Percentiles rank a stretch among this genome's conserved stretches.
Evolutionary conservation across 345 rosid species (phyloP).

Genomic region (Linum tenue): DNA sequence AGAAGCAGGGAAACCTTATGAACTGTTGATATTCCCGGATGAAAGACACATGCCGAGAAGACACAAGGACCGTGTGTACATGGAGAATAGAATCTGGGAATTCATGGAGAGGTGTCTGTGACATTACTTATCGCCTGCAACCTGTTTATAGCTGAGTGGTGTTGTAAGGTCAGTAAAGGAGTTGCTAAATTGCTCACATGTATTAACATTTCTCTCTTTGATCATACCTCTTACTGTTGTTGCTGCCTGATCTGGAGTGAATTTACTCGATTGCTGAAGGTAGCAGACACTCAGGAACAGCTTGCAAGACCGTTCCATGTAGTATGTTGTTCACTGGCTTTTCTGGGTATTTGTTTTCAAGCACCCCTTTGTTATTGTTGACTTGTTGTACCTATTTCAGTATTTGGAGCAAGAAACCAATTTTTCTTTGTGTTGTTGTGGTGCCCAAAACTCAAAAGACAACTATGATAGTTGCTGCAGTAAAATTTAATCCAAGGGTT

Average conservation of each 20-base stretch:
- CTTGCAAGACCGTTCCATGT: too few relatives aligned
- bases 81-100: slow-evolving; percentile 95
- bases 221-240: not conserved
- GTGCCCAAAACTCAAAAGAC: too few relatives aligned
- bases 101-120: slow-evolving; percentile 66
- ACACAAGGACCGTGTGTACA: slow-evolving; percentile 54
- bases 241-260: not conserved
- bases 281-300: too few relatives aligned
- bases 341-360: too few relatives aligned
- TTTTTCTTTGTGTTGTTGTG: too few relatives aligned
- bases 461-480: too few relatives aligned
- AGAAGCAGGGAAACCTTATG: slow-evolving; percentile 59
- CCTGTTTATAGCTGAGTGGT: not conserved
- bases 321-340: too few relatives aligned
- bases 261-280: not conserved
- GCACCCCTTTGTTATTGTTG: too few relatives aligned
- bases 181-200: not conserved
- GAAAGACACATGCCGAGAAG: slow-evolving; percentile 83
- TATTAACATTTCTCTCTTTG: not conserved
- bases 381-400: too few relatives aligned
- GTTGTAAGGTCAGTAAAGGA: not conserved
- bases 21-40: slow-evolving; percentile 73
- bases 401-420: too few relatives aligned
- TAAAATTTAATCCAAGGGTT: too few relatives aligned
- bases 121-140: slow-evolving; percentile 5